Percentiles rank a stretch among this genome's conserved stretches.
Conservation (phyloP, 768 basidiomycete genomes). For the Phylloporus sp. region DNA sequence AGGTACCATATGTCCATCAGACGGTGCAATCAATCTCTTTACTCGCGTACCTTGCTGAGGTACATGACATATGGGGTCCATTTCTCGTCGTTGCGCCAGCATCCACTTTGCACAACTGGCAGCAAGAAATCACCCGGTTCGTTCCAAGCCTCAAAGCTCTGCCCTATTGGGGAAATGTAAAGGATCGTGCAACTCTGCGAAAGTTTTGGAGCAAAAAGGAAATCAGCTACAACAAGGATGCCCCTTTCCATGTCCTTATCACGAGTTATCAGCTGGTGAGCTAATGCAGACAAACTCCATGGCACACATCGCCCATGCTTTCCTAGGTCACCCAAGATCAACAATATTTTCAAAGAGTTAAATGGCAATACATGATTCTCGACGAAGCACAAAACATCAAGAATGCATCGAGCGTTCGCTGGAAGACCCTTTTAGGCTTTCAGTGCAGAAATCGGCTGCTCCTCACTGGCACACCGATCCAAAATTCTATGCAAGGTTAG, state of each 20-base stretch:
- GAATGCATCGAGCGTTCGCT: constrained; percentile 90
- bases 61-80: constrained; percentile 98
- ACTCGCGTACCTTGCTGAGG: constrained; percentile 92
- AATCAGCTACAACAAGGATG: constrained; percentile 90
- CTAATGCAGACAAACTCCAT: constrained; percentile 5
- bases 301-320: constrained; percentile 1
- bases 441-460: constrained; percentile 94
- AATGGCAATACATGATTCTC: constrained; percentile 99
- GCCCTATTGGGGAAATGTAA: constrained; percentile 98
- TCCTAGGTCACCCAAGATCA: constrained; percentile 89
- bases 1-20: constrained; percentile 34
- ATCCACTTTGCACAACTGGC: constrained; percentile 98
- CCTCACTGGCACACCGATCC: constrained; percentile 96
- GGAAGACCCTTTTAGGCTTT: constrained; percentile 96
- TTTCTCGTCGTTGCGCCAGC: constrained; percentile 98
- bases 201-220: constrained; percentile 99
- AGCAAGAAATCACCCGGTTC: constrained; percentile 95
- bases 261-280: constrained; percentile 93
- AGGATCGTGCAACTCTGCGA: constrained; percentile 89
- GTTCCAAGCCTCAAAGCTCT: constrained; percentile 91
- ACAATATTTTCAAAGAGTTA: constrained; percentile 95
- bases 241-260: constrained; percentile 94
- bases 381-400: constrained; percentile 99
- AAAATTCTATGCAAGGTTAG: constrained; percentile 98
- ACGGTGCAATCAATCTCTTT: constrained; percentile 98